Percentiles rank a stretch among this genome's conserved stretches.
phyloP scores from a whole-genome alignment of 768 basidiomycete species.

The Coprinellus aureogranulatus region DNA sequence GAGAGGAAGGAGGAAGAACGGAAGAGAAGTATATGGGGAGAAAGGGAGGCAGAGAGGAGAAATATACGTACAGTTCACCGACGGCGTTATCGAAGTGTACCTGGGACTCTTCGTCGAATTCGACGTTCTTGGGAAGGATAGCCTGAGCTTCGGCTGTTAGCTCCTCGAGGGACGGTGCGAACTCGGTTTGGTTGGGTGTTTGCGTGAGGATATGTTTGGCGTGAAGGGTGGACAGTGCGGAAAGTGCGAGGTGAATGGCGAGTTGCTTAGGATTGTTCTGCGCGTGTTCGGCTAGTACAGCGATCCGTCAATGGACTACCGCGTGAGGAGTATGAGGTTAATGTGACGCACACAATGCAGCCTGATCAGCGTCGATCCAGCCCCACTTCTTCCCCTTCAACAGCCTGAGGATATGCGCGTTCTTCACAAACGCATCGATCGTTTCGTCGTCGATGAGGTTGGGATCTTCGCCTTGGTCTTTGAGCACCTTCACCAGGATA shows the following conservation, averaged over 20 bases:
- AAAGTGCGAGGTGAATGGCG: slow-evolving; percentile 72
- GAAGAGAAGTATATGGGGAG: too few species aligned
- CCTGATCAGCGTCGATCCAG: slow-evolving; percentile 46
- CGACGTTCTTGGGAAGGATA: slow-evolving; percentile 47
- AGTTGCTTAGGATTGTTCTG: slow-evolving; percentile 49
- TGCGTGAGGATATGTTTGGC: slow-evolving; percentile 22
- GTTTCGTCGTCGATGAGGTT: slow-evolving; percentile 48
- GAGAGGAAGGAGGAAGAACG: too few species aligned
- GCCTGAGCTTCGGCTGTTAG: slow-evolving; percentile 51
- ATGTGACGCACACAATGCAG: slow-evolving; percentile 44
- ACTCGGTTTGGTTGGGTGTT: slow-evolving; percentile 14
- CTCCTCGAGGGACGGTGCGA: slow-evolving; percentile 44
- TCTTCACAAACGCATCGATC: slow-evolving; percentile 75
- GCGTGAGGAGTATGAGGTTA: background rate
- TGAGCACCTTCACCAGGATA: slow-evolving; percentile 30
- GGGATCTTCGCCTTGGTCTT: slow-evolving; percentile 10
- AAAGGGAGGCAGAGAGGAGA: background rate
- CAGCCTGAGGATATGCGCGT: slow-evolving; percentile 70
- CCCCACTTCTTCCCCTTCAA: slow-evolving; percentile 66
- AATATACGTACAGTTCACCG: slow-evolving; percentile 71
- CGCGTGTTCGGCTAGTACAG: slow-evolving; percentile 38
- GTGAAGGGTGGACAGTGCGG: slow-evolving; percentile 46
- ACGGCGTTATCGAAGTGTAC: slow-evolving; percentile 55
- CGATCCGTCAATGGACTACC: background rate
- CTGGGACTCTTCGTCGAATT: slow-evolving; percentile 53